These are phyloP conservation scores for Fusarium citri DNA, from an alignment of 2,329 filamentous ascomycete genomes.

Conservation along the genomic window DNA sequence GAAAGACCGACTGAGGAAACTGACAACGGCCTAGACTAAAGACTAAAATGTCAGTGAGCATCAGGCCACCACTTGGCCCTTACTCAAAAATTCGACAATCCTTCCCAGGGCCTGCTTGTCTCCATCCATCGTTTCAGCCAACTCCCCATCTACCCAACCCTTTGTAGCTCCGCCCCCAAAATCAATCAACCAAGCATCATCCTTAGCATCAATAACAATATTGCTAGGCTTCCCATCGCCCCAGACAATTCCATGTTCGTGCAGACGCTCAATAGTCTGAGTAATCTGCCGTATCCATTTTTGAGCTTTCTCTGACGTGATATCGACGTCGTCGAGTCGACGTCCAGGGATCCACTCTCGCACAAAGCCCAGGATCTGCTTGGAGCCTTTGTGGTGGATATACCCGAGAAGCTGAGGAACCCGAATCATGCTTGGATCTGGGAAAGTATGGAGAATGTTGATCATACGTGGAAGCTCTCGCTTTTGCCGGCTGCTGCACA, in stretches of 20 bases:
- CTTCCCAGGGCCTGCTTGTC: background rate
- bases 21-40: too few species aligned
- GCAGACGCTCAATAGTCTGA: rapidly evolving
- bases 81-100: background rate
- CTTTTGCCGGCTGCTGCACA: rapidly evolving
- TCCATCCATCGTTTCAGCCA: background rate
- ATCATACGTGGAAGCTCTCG: background rate
- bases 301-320: rapidly evolving
- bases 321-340: background rate
- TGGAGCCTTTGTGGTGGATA: background rate
- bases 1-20: too few species aligned
- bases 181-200: background rate
- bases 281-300: background rate
- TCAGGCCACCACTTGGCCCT: too few species aligned
- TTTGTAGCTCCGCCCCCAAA: background rate
- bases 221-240: background rate
- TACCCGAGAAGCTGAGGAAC: background rate
- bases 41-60: too few species aligned
- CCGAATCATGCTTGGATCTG: rapidly evolving
- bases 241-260: background rate
- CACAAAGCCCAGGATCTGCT: background rate
- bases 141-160: background rate
- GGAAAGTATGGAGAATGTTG: background rate
- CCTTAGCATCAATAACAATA: background rate
- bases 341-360: background rate